A percentile compares a stretch with the other conserved stretches of the same genome.
Conservation (phyloP, 441 rosid species). For the Rhodomyrtus psidioides region DNA sequence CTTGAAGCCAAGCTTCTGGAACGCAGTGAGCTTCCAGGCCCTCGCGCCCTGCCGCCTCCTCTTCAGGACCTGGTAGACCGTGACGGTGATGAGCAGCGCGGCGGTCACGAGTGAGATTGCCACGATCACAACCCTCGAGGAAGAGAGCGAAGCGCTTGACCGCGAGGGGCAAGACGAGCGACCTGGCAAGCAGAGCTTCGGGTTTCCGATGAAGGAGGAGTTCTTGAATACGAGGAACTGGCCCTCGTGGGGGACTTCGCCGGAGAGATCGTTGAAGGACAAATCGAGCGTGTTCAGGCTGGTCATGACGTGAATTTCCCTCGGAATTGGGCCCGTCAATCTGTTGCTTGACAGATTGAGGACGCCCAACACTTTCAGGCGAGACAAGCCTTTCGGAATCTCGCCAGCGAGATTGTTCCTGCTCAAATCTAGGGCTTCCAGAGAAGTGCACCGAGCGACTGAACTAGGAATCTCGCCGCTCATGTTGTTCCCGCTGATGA, state of each 20-base stretch:
- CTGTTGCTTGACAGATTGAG: slow-evolving; percentile 65
- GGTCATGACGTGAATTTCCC: slow-evolving; percentile 52
- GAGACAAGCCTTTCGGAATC: slow-evolving; percentile 38
- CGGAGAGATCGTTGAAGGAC: slow-evolving; percentile 53
- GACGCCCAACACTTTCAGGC: slow-evolving; percentile 37
- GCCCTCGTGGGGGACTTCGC: slow-evolving; percentile 59
- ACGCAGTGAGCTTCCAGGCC: slow-evolving; percentile 78
- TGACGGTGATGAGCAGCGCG: slow-evolving; percentile 27
- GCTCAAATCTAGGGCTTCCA: slow-evolving; percentile 61
- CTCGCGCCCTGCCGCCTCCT: slow-evolving; percentile 31
- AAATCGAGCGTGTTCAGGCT: slow-evolving; percentile 76
- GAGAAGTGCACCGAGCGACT: slow-evolving; percentile 27
- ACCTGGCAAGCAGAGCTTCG: slow-evolving; percentile 46
- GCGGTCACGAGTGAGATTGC: slow-evolving; percentile 28
- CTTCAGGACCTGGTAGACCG: slow-evolving; percentile 39
- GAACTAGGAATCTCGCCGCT: slow-evolving; percentile 60
- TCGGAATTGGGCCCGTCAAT: slow-evolving; percentile 58
- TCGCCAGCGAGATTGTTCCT: slow-evolving; percentile 47
- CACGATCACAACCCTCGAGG: slow-evolving; percentile 37
- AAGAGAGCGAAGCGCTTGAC: slow-evolving; percentile 21
- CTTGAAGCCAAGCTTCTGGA: slow-evolving; percentile 65
- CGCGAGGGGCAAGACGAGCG: slow-evolving; percentile 28
- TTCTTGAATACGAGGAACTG: slow-evolving; percentile 67
- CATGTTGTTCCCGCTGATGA: slow-evolving; percentile 43
- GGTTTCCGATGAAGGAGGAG: slow-evolving; percentile 59